Conservation (phyloP, 75 land plant genomes). For the Pinus tabuliformis region DNA sequence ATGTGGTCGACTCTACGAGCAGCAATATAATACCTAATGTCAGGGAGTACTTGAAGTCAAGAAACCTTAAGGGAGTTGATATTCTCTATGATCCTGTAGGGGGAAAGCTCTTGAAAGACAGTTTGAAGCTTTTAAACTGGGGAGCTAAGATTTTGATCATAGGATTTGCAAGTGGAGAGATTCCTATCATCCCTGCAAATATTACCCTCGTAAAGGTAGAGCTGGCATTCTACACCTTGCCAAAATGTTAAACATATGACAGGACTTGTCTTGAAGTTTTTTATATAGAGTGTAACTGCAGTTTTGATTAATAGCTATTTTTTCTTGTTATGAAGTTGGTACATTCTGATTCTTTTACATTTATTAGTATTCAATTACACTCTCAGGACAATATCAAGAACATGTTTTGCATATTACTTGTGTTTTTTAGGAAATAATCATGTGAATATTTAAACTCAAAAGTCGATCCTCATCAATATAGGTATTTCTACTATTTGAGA, state of each 20-base stretch:
- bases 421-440: neutral
- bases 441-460: neutral
- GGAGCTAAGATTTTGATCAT: slow-evolving; percentile 89
- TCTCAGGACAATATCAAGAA: neutral
- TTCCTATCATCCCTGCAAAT: slow-evolving; percentile 91
- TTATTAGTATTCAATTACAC: neutral
- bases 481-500: neutral
- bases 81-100: slow-evolving; percentile 99
- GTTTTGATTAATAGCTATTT: neutral
- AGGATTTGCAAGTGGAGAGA: slow-evolving; percentile 95
- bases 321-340: neutral
- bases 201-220: slow-evolving; percentile 93
- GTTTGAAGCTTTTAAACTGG: slow-evolving; percentile 87
- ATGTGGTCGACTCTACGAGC: slow-evolving; percentile 63
- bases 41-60: slow-evolving; percentile 65
- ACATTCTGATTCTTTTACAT: neutral
- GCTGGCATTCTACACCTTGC: neutral
- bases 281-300: neutral
- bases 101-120: slow-evolving; percentile 81
- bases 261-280: neutral
- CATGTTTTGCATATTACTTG: neutral
- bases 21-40: slow-evolving; percentile 57
- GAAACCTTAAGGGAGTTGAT: slow-evolving; percentile 90
- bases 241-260: neutral
- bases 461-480: neutral